Conservation (phyloP, 2,329 filamentous ascomycete species). For the Tolypocladium nubicola region DNA sequence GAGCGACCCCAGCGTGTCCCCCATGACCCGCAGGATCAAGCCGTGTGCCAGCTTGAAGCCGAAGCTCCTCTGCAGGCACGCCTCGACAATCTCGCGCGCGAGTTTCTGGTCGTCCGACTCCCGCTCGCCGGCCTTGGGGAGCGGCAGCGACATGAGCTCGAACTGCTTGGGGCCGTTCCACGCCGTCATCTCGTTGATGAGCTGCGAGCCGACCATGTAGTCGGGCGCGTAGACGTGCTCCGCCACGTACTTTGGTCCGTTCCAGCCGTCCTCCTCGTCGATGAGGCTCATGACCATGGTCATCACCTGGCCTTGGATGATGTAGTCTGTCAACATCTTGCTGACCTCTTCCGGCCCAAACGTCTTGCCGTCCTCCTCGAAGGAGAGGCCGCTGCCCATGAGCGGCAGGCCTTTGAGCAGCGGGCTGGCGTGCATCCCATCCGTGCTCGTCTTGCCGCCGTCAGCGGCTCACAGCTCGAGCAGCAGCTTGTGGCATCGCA, state of each 20-base stretch:
- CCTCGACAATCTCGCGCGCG: slow-evolving; percentile 41
- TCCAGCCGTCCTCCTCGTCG: slow-evolving; percentile 38
- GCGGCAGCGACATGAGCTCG: slow-evolving; percentile 30
- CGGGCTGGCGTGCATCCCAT: slow-evolving; percentile 37
- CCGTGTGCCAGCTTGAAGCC: slow-evolving; percentile 46
- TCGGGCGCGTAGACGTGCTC: slow-evolving; percentile 39
- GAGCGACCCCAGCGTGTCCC: slow-evolving; percentile 39
- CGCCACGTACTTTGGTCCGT: slow-evolving; percentile 39
- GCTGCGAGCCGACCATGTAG: slow-evolving; percentile 37
- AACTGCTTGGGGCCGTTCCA: slow-evolving; percentile 41
- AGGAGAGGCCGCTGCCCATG: slow-evolving; percentile 13
- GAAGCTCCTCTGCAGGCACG: slow-evolving; percentile 37
- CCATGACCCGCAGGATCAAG: slow-evolving; percentile 36
- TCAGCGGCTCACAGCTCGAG: slow-evolving; percentile 37
- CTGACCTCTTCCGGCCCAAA: slow-evolving; percentile 26
- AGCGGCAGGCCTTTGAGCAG: slow-evolving; percentile 34
- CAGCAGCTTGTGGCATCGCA: slow-evolving; percentile 34
- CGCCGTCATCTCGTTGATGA: slow-evolving; percentile 39
- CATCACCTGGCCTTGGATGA: slow-evolving; percentile 44
- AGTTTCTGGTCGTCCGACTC: slow-evolving; percentile 29
- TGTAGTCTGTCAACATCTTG: slow-evolving; percentile 42
- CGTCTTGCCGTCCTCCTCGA: slow-evolving; percentile 13
- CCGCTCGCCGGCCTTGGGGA: slow-evolving; percentile 23
- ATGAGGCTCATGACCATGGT: slow-evolving; percentile 39
- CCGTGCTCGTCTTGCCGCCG: slow-evolving; percentile 34